phyloP scores from a whole-genome alignment of 2,329 filamentous ascomycete genomes.

The Coniochaeta sp. region DNA sequence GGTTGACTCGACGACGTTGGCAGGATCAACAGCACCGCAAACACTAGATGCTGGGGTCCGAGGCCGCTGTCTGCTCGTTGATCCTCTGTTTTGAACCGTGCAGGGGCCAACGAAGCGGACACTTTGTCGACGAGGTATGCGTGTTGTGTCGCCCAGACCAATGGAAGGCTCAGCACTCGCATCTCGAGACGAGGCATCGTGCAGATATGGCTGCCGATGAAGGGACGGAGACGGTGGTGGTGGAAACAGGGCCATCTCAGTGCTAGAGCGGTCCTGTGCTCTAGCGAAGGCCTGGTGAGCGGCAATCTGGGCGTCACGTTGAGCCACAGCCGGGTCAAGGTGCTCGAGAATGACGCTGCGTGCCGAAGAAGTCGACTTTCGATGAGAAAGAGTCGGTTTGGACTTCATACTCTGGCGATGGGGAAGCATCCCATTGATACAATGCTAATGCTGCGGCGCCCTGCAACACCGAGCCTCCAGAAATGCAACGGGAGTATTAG shows the following conservation, averaged over 20 bases:
- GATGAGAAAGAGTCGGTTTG: constrained; percentile 35
- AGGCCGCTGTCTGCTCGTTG: background rate
- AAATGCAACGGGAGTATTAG: background rate
- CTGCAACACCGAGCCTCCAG: background rate
- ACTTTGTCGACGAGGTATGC: constrained; percentile 40
- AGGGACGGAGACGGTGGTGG: constrained; percentile 14
- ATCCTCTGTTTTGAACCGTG: constrained; percentile 1
- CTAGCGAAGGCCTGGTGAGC: constrained; percentile 52
- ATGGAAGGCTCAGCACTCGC: constrained; percentile 9
- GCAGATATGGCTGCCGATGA: constrained; percentile 8
- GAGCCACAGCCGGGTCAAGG: constrained; percentile 39
- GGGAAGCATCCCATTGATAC: constrained; percentile 24
- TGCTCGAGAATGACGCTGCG: constrained; percentile 37
- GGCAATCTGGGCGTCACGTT: constrained; percentile 54
- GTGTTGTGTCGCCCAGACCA: constrained; percentile 1
- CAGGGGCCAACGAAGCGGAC: constrained; percentile 40
- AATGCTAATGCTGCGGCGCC: too few relatives aligned
- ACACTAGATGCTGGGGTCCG: background rate
- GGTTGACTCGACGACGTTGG: background rate
- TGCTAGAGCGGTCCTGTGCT: constrained; percentile 33
- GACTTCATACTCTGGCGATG: constrained; percentile 35
- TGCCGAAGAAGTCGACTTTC: constrained; percentile 45
- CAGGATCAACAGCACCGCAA: background rate
- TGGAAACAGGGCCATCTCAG: constrained; percentile 25
- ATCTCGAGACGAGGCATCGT: constrained; percentile 9